phyloP scores from a whole-genome alignment of 345 rosid species.

The Lepidium aucheri region DNA sequence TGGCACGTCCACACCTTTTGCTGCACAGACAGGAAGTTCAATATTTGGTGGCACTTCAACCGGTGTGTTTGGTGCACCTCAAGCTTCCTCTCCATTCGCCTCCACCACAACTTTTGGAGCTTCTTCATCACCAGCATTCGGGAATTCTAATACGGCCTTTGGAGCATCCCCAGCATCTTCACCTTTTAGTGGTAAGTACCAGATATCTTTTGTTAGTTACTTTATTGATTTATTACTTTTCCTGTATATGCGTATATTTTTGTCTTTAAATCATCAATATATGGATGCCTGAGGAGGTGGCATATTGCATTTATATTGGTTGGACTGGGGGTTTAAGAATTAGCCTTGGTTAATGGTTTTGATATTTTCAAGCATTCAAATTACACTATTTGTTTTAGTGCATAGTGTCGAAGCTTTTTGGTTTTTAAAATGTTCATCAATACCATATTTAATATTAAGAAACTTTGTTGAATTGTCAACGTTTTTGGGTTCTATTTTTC shows the following conservation, averaged over 20 bases:
- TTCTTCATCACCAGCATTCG: constrained; percentile 70
- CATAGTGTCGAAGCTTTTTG: not conserved
- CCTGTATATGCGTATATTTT: not conserved
- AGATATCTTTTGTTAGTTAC: not conserved
- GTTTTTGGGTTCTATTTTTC: not conserved
- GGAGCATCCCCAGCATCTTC: constrained; percentile 72
- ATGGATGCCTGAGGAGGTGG: not conserved
- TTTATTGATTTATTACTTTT: not conserved
- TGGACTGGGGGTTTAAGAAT: not conserved
- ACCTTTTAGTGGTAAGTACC: constrained; percentile 67
- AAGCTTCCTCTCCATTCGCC: constrained; percentile 58
- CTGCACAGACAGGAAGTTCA: constrained; percentile 70
- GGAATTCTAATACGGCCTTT: constrained; percentile 56
- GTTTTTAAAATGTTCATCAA: not conserved
- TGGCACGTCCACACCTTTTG: constrained; percentile 65
- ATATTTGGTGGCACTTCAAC: constrained; percentile 87
- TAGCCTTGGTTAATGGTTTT: constrained; percentile 1
- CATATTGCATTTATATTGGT: not conserved
- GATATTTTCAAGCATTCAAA: not conserved
- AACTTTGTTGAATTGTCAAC: not conserved
- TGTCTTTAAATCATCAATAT: not conserved
- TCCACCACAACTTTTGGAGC: constrained; percentile 68
- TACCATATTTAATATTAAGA: not conserved
- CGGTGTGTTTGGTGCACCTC: constrained; percentile 79
- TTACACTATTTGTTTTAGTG: not conserved